Conservation (phyloP, 2,329 filamentous ascomycete species). For the Chaetomiaceae sp. region DNA sequence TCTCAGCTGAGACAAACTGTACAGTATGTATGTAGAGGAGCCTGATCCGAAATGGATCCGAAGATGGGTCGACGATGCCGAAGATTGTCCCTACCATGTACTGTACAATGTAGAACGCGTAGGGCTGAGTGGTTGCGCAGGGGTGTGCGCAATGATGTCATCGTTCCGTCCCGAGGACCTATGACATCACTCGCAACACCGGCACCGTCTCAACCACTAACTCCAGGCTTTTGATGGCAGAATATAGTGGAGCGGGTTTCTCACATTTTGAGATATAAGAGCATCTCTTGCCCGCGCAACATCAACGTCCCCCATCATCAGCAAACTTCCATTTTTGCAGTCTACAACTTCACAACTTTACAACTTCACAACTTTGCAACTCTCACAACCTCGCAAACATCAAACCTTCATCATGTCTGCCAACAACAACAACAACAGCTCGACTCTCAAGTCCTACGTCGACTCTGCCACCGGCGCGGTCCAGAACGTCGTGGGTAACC, state of each 20-base stretch:
- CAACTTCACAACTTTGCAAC: slow-evolving; percentile 5
- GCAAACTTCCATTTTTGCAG: too few relatives aligned
- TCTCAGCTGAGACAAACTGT: too few relatives aligned
- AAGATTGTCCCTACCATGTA: neutral
- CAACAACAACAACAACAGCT: slow-evolving; percentile 48
- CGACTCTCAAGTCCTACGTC: slow-evolving; percentile 73
- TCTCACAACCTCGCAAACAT: slow-evolving; percentile 1
- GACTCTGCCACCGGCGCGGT: slow-evolving; percentile 68
- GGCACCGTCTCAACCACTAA: neutral
- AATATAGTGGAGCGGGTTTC: neutral
- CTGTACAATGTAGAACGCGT: too few relatives aligned
- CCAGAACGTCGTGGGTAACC: slow-evolving; percentile 65
- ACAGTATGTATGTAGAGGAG: too few relatives aligned
- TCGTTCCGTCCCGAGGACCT: neutral
- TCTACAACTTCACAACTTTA: too few relatives aligned
- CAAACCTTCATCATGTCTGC: slow-evolving; percentile 35
- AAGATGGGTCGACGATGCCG: neutral
- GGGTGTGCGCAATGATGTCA: slow-evolving; percentile 19
- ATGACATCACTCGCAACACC: slow-evolving; percentile 20
- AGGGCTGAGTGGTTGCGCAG: slow-evolving; percentile 8
- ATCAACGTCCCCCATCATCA: neutral
- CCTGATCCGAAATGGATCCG: neutral
- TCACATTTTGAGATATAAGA: neutral
- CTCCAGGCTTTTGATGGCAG: neutral
- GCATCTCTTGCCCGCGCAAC: neutral